These are phyloP conservation scores for Exophiala sp. DNA, from an alignment of 2,329 filamentous ascomycete species.

Conservation along the genomic window DNA sequence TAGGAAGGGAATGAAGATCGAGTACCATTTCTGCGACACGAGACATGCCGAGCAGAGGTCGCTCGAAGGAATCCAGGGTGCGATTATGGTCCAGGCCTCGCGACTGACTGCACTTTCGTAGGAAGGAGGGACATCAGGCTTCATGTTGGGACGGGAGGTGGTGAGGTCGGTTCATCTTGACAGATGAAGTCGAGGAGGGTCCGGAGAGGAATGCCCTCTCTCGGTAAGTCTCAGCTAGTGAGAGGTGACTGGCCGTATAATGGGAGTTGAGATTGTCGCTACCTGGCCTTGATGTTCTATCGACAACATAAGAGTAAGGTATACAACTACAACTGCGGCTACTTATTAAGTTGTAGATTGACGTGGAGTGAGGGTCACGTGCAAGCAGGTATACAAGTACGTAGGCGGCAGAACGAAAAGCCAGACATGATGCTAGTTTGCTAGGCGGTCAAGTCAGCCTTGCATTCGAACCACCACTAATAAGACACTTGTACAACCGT, in stretches of 20 bases:
- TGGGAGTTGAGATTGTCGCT: too few species aligned
- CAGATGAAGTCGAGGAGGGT: background rate
- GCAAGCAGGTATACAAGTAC: too few species aligned
- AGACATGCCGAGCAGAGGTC: constrained; percentile 52
- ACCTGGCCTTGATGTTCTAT: too few species aligned
- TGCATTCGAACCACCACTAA: too few species aligned
- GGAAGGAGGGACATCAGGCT: constrained; percentile 49
- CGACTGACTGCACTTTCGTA: constrained; percentile 52
- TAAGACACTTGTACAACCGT: too few species aligned
- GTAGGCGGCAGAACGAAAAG: too few species aligned
- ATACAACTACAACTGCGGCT: too few species aligned
- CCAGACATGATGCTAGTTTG: too few species aligned
- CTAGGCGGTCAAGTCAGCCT: background rate
- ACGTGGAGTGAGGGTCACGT: too few species aligned
- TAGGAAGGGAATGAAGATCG: constrained; percentile 53
- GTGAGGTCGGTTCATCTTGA: constrained; percentile 11
- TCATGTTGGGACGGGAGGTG: constrained; percentile 13
- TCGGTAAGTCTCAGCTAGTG: too few species aligned
- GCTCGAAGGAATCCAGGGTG: constrained; percentile 51
- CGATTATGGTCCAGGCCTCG: constrained; percentile 52
- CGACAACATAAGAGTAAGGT: too few species aligned
- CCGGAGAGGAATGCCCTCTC: background rate
- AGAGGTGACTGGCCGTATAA: background rate
- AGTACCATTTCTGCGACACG: constrained; percentile 54
- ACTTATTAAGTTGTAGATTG: too few species aligned